phyloP scores from a whole-genome alignment of 805 yeast genomes.

The Maudiozyma bulderi region DNA sequence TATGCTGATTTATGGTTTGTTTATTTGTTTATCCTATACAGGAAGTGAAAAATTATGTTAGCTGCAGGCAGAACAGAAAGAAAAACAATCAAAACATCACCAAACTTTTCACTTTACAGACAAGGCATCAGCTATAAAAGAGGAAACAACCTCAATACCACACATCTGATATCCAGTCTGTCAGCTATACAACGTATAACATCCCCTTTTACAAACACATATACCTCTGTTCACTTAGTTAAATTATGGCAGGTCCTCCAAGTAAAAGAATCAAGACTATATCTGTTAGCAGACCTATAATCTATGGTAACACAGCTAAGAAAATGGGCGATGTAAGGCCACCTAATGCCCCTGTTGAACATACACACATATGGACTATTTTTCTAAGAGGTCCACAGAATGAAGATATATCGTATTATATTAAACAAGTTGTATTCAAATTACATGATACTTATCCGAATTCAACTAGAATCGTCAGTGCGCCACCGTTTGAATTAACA shows the following conservation, averaged over 20 bases:
- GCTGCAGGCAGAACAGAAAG: too few relatives aligned
- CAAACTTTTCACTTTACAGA: too few relatives aligned
- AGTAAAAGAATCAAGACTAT: constrained; percentile 38
- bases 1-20: too few relatives aligned
- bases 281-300: constrained; percentile 66
- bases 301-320: constrained; percentile 73
- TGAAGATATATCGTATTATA: constrained; percentile 68
- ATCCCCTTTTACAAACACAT: too few relatives aligned
- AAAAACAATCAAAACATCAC: too few relatives aligned
- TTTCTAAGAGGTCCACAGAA: constrained; percentile 75
- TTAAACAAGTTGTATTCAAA: constrained; percentile 88
- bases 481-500: constrained; percentile 88
- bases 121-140: too few relatives aligned
- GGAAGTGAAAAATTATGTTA: too few relatives aligned
- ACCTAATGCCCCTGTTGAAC: constrained; percentile 67
- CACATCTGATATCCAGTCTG: too few relatives aligned
- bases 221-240: neutral
- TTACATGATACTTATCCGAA: constrained; percentile 89
- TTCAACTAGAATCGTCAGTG: constrained; percentile 75
- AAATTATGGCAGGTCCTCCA: constrained; percentile 17
- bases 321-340: constrained; percentile 52
- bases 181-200: too few relatives aligned
- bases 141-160: too few relatives aligned
- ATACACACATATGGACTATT: constrained; percentile 93
- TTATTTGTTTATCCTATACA: too few relatives aligned